Evolutionary conservation across 257 asterid species (phyloP).

Genomic region (Solanum sitiens): DNA sequence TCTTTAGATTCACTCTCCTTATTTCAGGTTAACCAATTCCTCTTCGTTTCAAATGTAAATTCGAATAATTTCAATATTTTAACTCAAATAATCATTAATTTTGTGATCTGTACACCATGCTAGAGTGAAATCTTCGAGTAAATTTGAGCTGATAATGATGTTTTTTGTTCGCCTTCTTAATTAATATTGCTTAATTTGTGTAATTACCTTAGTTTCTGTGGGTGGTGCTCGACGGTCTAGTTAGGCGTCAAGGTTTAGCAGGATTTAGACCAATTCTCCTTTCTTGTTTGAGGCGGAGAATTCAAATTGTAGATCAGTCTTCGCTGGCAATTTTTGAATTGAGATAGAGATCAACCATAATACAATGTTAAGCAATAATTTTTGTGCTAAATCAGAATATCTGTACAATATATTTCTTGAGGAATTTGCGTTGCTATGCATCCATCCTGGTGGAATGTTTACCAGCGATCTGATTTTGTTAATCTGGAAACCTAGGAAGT

Average conservation of each 20-base stretch:
- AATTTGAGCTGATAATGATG: not conserved
- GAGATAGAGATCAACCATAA: not conserved
- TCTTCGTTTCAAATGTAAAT: not conserved
- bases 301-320: not conserved
- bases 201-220: not conserved
- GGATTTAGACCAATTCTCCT: not conserved
- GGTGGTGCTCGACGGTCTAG: not conserved
- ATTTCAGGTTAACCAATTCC: not conserved
- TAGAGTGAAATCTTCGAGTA: not conserved
- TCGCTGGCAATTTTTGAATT: not conserved
- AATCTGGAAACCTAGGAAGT: not conserved
- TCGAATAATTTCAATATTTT: not conserved
- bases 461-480: not conserved
- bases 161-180: not conserved
- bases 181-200: not conserved
- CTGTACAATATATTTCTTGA: not conserved
- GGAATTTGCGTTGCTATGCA: not conserved
- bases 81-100: not conserved
- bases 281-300: not conserved
- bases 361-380: not conserved
- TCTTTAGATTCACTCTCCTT: slow-evolving; percentile 4
- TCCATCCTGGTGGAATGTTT: not conserved
- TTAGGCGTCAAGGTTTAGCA: not conserved
- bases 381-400: not conserved
- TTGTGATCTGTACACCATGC: not conserved